phyloP scores from a whole-genome alignment of 495 filamentous ascomycete genomes.

The Durotheca rogersii region DNA sequence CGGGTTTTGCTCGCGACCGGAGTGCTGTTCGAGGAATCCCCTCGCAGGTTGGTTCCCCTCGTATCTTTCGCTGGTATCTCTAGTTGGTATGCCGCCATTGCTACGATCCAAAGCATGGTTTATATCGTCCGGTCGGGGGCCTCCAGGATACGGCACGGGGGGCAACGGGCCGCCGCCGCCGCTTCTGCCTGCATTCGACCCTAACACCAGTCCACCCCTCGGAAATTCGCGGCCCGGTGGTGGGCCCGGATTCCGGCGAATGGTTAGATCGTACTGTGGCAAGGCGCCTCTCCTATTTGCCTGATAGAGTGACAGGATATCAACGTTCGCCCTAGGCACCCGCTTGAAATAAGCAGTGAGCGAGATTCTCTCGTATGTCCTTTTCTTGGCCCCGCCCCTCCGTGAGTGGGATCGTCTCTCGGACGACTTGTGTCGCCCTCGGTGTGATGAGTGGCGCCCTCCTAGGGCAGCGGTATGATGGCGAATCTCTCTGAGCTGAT shows the following conservation, averaged over 20 bases:
- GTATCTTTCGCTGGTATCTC: background rate
- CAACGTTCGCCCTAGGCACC: constrained; percentile 28
- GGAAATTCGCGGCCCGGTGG: background rate
- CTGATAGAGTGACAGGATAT: constrained; percentile 30
- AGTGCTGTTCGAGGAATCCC: background rate
- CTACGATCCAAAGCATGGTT: background rate
- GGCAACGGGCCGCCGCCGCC: background rate
- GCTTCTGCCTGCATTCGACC: constrained; percentile 2
- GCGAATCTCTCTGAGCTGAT: constrained; percentile 25
- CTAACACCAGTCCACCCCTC: background rate
- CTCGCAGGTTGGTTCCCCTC: background rate
- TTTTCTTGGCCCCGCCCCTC: constrained; percentile 14
- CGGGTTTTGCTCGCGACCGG: background rate
- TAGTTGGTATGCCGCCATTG: background rate
- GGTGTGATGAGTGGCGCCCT: background rate
- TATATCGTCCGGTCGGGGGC: too few relatives aligned
- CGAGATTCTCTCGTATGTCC: constrained; percentile 31
- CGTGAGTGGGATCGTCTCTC: constrained; percentile 7
- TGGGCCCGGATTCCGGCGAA: background rate
- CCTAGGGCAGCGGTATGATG: background rate
- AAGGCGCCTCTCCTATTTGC: constrained; percentile 8
- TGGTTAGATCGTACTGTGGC: background rate
- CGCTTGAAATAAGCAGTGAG: constrained; percentile 44
- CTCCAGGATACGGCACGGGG: background rate
- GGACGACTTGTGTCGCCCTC: background rate